phyloP scores from a whole-genome alignment of 2,329 filamentous ascomycete species.

The Ophiocordyceps camponoti-leonardi region DNA sequence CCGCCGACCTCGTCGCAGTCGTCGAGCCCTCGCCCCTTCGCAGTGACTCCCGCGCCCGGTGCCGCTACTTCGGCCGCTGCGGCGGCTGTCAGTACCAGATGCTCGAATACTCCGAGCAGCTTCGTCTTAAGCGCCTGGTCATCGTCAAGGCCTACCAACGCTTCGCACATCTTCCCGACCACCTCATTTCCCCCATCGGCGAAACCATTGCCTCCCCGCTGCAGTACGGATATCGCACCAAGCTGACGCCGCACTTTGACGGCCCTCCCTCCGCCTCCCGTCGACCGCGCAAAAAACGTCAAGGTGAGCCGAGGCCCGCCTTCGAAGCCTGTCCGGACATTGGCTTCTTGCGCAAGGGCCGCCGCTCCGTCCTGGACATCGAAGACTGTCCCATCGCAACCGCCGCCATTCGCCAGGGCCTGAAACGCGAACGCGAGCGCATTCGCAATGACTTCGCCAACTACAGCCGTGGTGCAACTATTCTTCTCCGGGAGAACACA shows the following conservation, averaged over 20 bases:
- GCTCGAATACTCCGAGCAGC: slow-evolving; percentile 75
- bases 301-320: slow-evolving; percentile 23
- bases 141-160: slow-evolving; percentile 84
- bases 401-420: slow-evolving; percentile 61
- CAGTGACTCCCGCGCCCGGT: slow-evolving; percentile 60
- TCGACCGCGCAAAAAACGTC: slow-evolving; percentile 20
- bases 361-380: slow-evolving; percentile 68
- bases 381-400: slow-evolving; percentile 96
- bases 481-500: slow-evolving; percentile 78
- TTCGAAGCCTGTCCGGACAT: slow-evolving; percentile 58
- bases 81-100: slow-evolving; percentile 96
- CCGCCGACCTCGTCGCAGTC: slow-evolving; percentile 71
- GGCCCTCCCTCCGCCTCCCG: slow-evolving; percentile 42
- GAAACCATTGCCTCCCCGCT: slow-evolving; percentile 84
- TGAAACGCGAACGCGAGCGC: slow-evolving; percentile 61
- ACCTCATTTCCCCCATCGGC: slow-evolving; percentile 55
- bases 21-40: slow-evolving; percentile 55
- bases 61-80: slow-evolving; percentile 75
- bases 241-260: slow-evolving; percentile 92
- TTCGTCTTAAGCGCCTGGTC: slow-evolving; percentile 67
- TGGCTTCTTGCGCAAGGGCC: slow-evolving; percentile 82
- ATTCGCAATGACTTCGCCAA: slow-evolving; percentile 52
- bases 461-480: slow-evolving; percentile 70
- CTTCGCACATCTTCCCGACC: slow-evolving; percentile 68
- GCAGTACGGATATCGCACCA: slow-evolving; percentile 88